Evolutionary conservation across 2,329 filamentous ascomycete genomes (phyloP), one percentile per base, ranked within the genome.

Genomic region (Monosporascus sp.): DNA sequence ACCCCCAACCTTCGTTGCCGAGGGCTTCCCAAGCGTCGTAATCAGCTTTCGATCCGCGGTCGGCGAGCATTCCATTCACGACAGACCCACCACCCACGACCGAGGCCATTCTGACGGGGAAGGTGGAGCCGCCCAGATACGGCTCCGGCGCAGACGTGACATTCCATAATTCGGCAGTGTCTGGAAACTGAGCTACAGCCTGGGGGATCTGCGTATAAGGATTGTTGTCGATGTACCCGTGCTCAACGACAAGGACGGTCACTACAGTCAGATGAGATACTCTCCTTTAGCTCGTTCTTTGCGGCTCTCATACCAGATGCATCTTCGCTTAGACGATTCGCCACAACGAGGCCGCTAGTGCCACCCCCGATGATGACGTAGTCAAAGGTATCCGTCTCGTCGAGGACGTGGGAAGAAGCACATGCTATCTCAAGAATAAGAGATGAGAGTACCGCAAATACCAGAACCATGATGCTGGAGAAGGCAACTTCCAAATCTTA

Each of bases 1-100:
- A 49, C 17, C 48, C 48, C 48, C 48, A 49, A 31, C 48, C 48
- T 7, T 37, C 26, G 22, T 49, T 49, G 8, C 48, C 48, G 11
- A 49, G 48, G 11, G n/a, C 48, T 24, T 40, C 48, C 48, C 48
- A 49, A 5, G 31, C 48, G 24, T 40, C 48, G 35, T 49, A 49
- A 37, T 49, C 48, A 37, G 35, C 48, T 5, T 31, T 37, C 11
- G 48, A 31, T 19, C 48, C 48, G 16, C 48, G 48, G 24, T 49
- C 48, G 31, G 35, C 27, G 3, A 38, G 6, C 48, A 49, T 49
- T 9, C 48, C 37, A 40, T 49, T 49, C 17, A 49, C 48, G 22
- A 49, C 44, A 9, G 54, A 53, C 8, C 54, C 54, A 20, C 54
- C 54, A 3, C 54, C 54, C 3, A 56, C 55, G 17, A 54, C 55